These are phyloP conservation scores for Grigorovia humatica DNA, from an alignment of 805 yeast genomes.

Conservation along the genomic window DNA sequence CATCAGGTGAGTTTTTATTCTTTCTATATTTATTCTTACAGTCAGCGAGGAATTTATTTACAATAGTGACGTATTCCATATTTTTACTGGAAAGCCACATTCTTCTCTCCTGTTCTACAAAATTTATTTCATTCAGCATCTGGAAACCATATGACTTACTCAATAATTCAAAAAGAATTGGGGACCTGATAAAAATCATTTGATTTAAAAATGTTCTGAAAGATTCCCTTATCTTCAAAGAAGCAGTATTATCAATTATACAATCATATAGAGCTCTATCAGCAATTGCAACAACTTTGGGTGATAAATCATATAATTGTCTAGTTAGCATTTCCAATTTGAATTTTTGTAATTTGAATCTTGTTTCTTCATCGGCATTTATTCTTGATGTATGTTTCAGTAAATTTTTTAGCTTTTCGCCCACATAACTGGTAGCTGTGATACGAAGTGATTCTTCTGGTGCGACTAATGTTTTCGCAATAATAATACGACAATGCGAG, in stretches of 20 bases:
- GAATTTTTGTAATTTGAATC: slow-evolving; percentile 5
- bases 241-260: slow-evolving; percentile 32
- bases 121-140: slow-evolving; percentile 48
- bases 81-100: slow-evolving; percentile 49
- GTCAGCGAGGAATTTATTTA: slow-evolving; percentile 34
- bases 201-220: slow-evolving; percentile 30
- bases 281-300: slow-evolving; percentile 45
- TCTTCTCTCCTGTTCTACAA: slow-evolving; percentile 54
- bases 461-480: slow-evolving; percentile 53
- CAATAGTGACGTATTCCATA: slow-evolving; percentile 36
- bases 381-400: neutral
- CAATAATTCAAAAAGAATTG: slow-evolving; percentile 52
- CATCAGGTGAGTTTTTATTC: neutral
- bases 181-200: slow-evolving; percentile 41
- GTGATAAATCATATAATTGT: slow-evolving; percentile 41
- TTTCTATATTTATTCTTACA: slow-evolving; percentile 5
- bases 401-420: slow-evolving; percentile 16
- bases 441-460: slow-evolving; percentile 42
- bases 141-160: slow-evolving; percentile 61
- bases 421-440: slow-evolving; percentile 47
- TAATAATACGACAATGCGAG: slow-evolving; percentile 57
- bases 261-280: slow-evolving; percentile 47
- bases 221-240: slow-evolving; percentile 15
- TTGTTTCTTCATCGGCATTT: slow-evolving; percentile 1
- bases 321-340: slow-evolving; percentile 3